Percentiles rank a stretch among this genome's conserved stretches.
Evolutionary conservation across 2,329 filamentous ascomycete genomes (phyloP).

Genomic region (Exophiala aquamarina): DNA sequence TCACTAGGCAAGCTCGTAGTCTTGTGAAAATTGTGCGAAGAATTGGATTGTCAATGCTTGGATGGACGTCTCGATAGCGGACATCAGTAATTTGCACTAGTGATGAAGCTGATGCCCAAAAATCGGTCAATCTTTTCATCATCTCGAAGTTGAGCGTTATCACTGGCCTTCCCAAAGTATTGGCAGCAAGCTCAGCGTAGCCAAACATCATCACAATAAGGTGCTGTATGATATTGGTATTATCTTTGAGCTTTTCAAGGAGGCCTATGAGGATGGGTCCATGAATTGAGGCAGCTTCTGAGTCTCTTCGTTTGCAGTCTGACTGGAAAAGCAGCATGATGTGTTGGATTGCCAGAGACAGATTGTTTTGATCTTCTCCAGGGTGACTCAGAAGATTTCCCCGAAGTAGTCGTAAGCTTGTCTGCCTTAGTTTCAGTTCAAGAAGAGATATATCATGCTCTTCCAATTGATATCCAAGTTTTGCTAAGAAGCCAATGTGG

Average conservation of each 20-base stretch:
- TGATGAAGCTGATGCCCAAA: background rate
- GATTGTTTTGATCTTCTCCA: background rate
- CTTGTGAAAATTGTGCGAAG: background rate
- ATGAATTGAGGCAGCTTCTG: constrained; percentile 6
- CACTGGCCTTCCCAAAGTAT: constrained; percentile 8
- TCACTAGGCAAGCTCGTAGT: constrained; percentile 7
- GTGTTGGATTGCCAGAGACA: constrained; percentile 1
- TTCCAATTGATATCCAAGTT: background rate
- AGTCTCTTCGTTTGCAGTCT: constrained; percentile 8
- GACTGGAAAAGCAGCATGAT: no score
- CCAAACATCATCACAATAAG: constrained; percentile 8
- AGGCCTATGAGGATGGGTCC: constrained; percentile 8
- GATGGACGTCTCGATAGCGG: constrained; percentile 1
- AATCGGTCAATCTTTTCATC: background rate
- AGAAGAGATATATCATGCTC: background rate
- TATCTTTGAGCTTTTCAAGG: constrained; percentile 1
- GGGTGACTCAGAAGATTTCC: background rate
- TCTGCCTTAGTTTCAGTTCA: constrained; percentile 7
- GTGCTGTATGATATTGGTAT: constrained; percentile 1
- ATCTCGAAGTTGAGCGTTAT: constrained; percentile 5
- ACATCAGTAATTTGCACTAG: background rate
- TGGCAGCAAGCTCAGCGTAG: constrained; percentile 7
- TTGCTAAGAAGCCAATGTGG: constrained; percentile 4
- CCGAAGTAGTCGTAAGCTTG: constrained; percentile 8
- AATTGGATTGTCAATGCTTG: background rate